Base-by-base conservation (phyloP, 75 land plant species). In the Cryptomeria japonica region DNA sequence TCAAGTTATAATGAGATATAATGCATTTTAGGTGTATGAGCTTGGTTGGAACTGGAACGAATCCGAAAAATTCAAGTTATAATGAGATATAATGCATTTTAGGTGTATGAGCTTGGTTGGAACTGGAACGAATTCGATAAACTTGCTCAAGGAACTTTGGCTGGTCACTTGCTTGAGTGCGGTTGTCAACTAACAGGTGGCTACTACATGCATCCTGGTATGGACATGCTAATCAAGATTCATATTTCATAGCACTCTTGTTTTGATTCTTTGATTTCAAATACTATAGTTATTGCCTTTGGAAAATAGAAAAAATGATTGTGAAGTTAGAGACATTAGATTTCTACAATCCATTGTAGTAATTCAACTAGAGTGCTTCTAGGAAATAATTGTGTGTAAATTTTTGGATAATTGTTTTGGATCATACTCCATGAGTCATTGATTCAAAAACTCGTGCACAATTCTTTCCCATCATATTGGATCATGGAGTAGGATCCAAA, bases 141-240 rank as follows among this genome's bases (percentile, higher is more conserved):
- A 55, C 91, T 97, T 37, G 99, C 98, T 72, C 96, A 97, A 90
- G 99, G 99, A 36, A 84, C 94, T 47, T 89, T 97, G 70, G 98
- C 98, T 91, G 99, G 96, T 73, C 99, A 97, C 86, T 98, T 97
- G 85, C 93, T 97, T 14, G 99, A 97, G 87, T 97, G 99, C 90
- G 99, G 99, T 16, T 97, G 99, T 91, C 99, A 97, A 91, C 89
- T 97, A 38, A 97, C 99, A 72, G 99, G 99, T 47, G 99, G 99
- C 68, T 97, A 96, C 89, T 96, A 90, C 91, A 94, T 95, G 95
- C 99, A 97, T 89, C 98, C 99, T 88, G 99, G 99, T 97, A 85
- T 49, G 70, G 55, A 14, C 2, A 49, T 55, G 42, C 77, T 5
- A 10, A n/a, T 46, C 44, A 42, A 82, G 31, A 31, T n/a, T n/a